Evolutionary conservation across 768 basidiomycete genomes (phyloP).

Genomic region (Lentinula lateritia): DNA sequence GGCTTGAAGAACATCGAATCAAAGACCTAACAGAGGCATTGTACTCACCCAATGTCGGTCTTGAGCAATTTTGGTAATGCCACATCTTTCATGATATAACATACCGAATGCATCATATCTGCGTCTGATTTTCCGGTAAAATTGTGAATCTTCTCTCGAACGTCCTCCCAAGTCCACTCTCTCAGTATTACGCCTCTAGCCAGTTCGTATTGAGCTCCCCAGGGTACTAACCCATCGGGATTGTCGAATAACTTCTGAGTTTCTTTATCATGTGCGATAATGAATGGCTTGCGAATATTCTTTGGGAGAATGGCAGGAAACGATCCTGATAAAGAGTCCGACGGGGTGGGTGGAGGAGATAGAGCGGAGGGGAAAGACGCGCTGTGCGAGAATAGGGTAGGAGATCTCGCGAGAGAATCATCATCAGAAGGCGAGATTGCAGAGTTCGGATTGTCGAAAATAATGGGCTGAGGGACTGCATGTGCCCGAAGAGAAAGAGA

Average conservation of each 20-base stretch:
- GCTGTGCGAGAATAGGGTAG: neutral
- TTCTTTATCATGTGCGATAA: slow-evolving; percentile 31
- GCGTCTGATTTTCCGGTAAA: slow-evolving; percentile 26
- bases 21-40: slow-evolving; percentile 6
- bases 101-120: slow-evolving; percentile 25
- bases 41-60: slow-evolving; percentile 30
- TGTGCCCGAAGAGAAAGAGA: neutral
- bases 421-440: neutral
- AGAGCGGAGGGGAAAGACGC: too few species aligned
- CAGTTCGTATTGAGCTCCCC: slow-evolving; percentile 44
- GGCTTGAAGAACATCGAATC: neutral
- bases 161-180: slow-evolving; percentile 36
- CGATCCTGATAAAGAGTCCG: neutral
- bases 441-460: neutral
- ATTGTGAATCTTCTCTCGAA: slow-evolving; percentile 20
- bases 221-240: slow-evolving; percentile 23
- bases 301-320: neutral
- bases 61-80: slow-evolving; percentile 3
- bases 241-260: slow-evolving; percentile 31
- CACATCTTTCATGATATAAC: slow-evolving; percentile 23
- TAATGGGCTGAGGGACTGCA: neutral
- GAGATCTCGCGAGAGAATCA: neutral
- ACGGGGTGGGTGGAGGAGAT: neutral
- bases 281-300: neutral
- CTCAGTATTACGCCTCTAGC: slow-evolving; percentile 33